Evolutionary conservation across 2,329 filamentous ascomycete species (phyloP), one percentile per base, ranked within the genome.

Genomic region (Botrytis byssoidea): DNA sequence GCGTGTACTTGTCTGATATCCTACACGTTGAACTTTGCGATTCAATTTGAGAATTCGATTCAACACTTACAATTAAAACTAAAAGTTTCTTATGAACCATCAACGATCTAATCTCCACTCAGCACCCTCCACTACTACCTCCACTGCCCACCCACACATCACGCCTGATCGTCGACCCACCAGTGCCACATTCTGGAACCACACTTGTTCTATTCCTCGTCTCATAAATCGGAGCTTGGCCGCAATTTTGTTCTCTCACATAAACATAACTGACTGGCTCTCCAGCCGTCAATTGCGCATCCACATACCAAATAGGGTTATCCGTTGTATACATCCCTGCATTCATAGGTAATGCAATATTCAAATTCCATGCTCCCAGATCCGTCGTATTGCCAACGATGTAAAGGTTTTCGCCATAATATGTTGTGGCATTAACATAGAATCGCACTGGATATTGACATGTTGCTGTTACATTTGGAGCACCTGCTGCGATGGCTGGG

Each of bases 401-500:
- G 71, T 84, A 85, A 37, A 87, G 75, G 42, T 85, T 86, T 79
- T 87, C 85, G 14, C 86, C 86, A 70, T 81, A 84, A 68, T 83
- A 83, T 0, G 85, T 87, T 0, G 81, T 82, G 2, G 83, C 85
- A 74, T 85, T 85, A 12, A 85, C 83, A 68, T 83, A 81, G 80
- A 87, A 87, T 5, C 81, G 81, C 9, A 87, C 82, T 18, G 81
- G 82, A 42, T 81, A 75, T 20, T 77, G 75, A 64, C 80, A 81
- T 16, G 71, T 67, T 1, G 71, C 66, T 1, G 78, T 80, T 2
- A 78, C 75, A 65, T 80, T 80, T 1, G 80, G 79, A 3, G 79
- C 79, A 82, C 77, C 12, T 83, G 88, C 82, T 86, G 89, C 68
- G 80, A 81, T 1, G 83, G 83, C 63, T 79, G 80, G 25, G 83